Evolutionary conservation across 140 eudicot species (phyloP), one percentile per base, ranked within the genome.

Genomic region (Ambrosia hybrid): DNA sequence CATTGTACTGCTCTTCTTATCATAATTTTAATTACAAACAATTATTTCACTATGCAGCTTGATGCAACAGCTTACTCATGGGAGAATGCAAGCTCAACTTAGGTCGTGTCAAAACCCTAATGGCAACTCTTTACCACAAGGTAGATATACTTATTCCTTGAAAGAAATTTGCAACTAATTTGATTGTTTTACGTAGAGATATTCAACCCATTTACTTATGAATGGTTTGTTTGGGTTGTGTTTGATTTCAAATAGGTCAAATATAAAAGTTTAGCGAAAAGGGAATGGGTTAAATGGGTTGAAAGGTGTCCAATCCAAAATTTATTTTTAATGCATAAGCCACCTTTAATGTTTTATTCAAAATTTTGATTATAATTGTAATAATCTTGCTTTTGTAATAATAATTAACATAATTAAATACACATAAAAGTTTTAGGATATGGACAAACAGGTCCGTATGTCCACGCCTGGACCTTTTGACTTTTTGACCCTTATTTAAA

Each of bases 11-110:
- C 30, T 21, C 30, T 21, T 21, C 30, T 21, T 21, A 21, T 21
- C 30, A 21, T 21, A 21, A 21, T 21, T 21, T 21, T 62, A 57
- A 39, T 63, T 38, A 63, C 4, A 63, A n/a, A n/a, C 7, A 38
- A 63, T 17, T 63, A 64, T n/a, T 39, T 64, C 52, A 14, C 17
- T 81, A 14, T 65, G 48, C 82, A 81, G 85, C 57, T 58, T 76
- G 74, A 52, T 59, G 55, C 78, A 72, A 43, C 81, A 76, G 58
- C 46, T 33, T 65, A 26, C 65, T 71, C 75, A 71, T 17, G 30
- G 38, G 58, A 45, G 67, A 52, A 66, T 68, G 58, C 82, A 71
- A 72, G 82, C 41, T 72, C 79, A 76, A 68, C 63, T 69, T 71
- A 41, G 75, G 60, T 75, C 51, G 21, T 57, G 58, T 37, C 73